Percentiles rank a stretch among this genome's conserved stretches.
These are phyloP conservation scores for Penicillium roqueforti DNA, from an alignment of 495 filamentous ascomycete genomes.

Conservation along the genomic window DNA sequence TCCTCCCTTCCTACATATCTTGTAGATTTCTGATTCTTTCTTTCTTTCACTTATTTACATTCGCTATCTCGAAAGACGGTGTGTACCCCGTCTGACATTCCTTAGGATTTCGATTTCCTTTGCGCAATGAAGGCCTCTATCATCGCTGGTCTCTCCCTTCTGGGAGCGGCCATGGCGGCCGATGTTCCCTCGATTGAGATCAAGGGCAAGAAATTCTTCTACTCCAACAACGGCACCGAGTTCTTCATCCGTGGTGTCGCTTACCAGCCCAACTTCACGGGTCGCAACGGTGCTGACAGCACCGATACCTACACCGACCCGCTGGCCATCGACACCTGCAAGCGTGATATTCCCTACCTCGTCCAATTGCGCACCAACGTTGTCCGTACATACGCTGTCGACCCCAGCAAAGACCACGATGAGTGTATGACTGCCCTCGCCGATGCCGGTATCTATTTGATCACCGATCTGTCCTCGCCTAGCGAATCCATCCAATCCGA, in stretches of 20 bases:
- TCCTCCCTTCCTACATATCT: conserved; percentile 5
- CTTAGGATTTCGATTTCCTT: background rate
- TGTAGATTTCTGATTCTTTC: conserved; percentile 1
- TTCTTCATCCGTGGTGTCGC: conserved; percentile 92
- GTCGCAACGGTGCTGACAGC: conserved; percentile 34
- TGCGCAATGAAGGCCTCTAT: conserved; percentile 45
- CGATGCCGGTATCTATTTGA: conserved; percentile 90
- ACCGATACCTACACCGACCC: conserved; percentile 57
- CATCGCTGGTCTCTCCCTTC: conserved; percentile 45
- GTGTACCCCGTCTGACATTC: conserved; percentile 20
- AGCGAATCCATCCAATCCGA: conserved; percentile 76
- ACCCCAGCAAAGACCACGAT: conserved; percentile 72
- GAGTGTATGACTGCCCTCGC: conserved; percentile 83
- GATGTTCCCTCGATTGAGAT: conserved; percentile 60
- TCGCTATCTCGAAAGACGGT: conserved; percentile 5
- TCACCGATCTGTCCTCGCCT: conserved; percentile 85
- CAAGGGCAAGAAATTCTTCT: conserved; percentile 64
- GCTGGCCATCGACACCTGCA: conserved; percentile 63
- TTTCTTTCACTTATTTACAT: conserved; percentile 3
- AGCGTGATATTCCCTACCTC: conserved; percentile 82
- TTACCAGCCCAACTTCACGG: conserved; percentile 65
- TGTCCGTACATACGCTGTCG: conserved; percentile 91
- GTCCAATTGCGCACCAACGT: conserved; percentile 75
- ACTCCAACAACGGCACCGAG: conserved; percentile 69
- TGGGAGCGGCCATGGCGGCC: conserved; percentile 54